These are phyloP conservation scores for Auricularia sp. DNA, from an alignment of 768 basidiomycete genomes.

Conservation along the genomic window DNA sequence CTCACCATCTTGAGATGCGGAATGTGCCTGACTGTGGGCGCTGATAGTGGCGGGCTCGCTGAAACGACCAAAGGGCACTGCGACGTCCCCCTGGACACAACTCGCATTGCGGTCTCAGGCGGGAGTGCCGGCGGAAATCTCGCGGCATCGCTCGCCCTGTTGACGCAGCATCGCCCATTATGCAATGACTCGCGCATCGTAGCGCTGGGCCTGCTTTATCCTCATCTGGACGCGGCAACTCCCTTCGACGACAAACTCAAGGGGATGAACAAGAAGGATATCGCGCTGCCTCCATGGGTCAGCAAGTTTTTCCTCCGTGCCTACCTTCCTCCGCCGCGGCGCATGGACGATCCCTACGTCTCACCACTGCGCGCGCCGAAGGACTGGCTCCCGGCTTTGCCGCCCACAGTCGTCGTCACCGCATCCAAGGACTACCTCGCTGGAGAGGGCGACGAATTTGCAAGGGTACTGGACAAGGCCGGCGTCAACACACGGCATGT, in stretches of 20 bases:
- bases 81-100: background rate
- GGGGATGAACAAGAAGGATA: constrained; percentile 3
- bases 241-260: constrained; percentile 11
- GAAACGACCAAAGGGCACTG: background rate
- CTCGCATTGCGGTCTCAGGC: constrained; percentile 9
- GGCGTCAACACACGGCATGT: constrained; percentile 9
- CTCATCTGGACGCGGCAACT: constrained; percentile 6
- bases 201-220: constrained; percentile 11
- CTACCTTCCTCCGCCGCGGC: constrained; percentile 11
- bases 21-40: background rate
- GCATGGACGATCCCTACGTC: constrained; percentile 7
- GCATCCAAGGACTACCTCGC: constrained; percentile 13
- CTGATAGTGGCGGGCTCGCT: constrained; percentile 7
- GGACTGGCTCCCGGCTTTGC: constrained; percentile 4
- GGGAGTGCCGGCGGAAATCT: constrained; percentile 10
- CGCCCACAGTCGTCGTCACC: constrained; percentile 9
- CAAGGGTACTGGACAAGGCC: background rate
- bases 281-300: constrained; percentile 9
- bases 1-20: background rate
- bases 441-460: constrained; percentile 11
- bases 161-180: constrained; percentile 6
- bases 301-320: constrained; percentile 7
- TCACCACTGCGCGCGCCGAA: constrained; percentile 7
- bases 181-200: constrained; percentile 2
- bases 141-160: constrained; percentile 9